Evolutionary conservation across 2,329 filamentous ascomycete genomes (phyloP).

Genomic region (Fusarium sp.): DNA sequence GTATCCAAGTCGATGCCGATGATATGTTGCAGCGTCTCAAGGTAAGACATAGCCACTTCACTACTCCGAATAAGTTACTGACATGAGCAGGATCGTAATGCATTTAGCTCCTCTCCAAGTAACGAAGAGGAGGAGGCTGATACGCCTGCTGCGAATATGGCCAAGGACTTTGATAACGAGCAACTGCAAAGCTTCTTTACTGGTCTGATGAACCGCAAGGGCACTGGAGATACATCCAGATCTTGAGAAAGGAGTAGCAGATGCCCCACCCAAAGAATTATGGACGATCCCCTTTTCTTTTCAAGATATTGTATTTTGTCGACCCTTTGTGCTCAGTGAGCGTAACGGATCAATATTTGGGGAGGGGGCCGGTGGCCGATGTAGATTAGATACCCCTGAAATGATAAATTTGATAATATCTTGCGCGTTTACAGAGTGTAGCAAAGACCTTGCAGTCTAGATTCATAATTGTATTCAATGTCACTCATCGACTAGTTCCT

Average conservation of each 20-base stretch:
- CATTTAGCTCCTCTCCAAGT: conserved; percentile 59
- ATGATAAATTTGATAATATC: conserved; percentile 36
- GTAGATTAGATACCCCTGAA: conserved; percentile 56
- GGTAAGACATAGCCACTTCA: conserved; percentile 57
- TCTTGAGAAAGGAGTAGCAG: conserved; percentile 9
- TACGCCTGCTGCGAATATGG: conserved; percentile 53
- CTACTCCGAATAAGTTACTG: conserved; percentile 11
- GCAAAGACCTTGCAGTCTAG: background rate
- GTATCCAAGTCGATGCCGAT: conserved; percentile 94
- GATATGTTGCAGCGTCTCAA: conserved; percentile 90
- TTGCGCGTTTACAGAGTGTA: background rate
- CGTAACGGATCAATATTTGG: conserved; percentile 16
- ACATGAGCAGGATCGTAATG: conserved; percentile 63
- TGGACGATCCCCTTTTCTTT: background rate
- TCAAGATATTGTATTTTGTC: background rate
- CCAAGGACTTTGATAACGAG: conserved; percentile 59
- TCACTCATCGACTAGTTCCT: background rate
- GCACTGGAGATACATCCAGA: conserved; percentile 28
- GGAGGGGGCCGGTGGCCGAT: conserved; percentile 36
- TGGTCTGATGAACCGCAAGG: conserved; percentile 66
- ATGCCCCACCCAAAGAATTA: background rate
- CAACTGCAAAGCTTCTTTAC: conserved; percentile 69
- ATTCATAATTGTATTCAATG: background rate
- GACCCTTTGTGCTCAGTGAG: conserved; percentile 4
- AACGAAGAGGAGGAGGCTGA: conserved; percentile 51